Conservation (phyloP, 108 stramenopile genomes). For the Cyclotella kingstonii region DNA sequence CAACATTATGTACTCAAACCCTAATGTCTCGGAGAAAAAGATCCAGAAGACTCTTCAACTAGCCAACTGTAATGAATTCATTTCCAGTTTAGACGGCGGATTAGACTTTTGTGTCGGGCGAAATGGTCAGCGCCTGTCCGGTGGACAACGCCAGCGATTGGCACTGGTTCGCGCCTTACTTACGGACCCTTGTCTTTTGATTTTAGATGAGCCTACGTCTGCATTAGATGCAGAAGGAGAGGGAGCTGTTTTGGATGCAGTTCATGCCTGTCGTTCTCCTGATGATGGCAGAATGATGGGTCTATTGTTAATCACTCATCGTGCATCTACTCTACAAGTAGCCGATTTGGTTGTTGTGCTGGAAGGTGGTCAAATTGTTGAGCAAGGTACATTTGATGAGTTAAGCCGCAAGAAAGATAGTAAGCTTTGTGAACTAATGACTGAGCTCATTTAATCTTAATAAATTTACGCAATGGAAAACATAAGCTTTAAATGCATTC, state of each 20-base stretch:
- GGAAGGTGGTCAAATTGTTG: slow-evolving; percentile 62
- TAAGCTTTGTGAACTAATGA: slow-evolving; percentile 61
- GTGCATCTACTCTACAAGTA: slow-evolving; percentile 58
- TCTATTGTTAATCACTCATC: slow-evolving; percentile 75
- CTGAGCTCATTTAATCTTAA: slow-evolving; percentile 43
- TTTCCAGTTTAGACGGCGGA: slow-evolving; percentile 68
- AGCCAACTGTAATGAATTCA: slow-evolving; percentile 73
- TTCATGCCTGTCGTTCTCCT: slow-evolving; percentile 56
- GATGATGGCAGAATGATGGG: slow-evolving; percentile 29
- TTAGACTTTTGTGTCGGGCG: slow-evolving; percentile 83
- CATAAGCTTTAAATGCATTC: no score
- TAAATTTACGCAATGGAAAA: not conserved
- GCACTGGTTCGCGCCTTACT: slow-evolving; percentile 95
- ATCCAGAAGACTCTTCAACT: slow-evolving; percentile 49
- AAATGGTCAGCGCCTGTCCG: slow-evolving; percentile 85
- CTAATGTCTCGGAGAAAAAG: slow-evolving; percentile 54
- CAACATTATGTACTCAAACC: slow-evolving; percentile 78
- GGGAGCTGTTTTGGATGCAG: slow-evolving; percentile 64
- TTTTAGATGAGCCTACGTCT: slow-evolving; percentile 91
- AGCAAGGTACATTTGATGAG: slow-evolving; percentile 51
- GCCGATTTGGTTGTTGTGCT: slow-evolving; percentile 71
- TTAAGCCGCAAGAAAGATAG: slow-evolving; percentile 44
- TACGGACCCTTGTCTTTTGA: slow-evolving; percentile 76
- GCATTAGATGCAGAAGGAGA: slow-evolving; percentile 79
- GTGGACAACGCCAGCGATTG: slow-evolving; percentile 92